Percentiles rank a stretch among this genome's conserved stretches.
Conservation (phyloP, 2,329 filamentous ascomycete species). For the Diaporthe aspalathi region DNA sequence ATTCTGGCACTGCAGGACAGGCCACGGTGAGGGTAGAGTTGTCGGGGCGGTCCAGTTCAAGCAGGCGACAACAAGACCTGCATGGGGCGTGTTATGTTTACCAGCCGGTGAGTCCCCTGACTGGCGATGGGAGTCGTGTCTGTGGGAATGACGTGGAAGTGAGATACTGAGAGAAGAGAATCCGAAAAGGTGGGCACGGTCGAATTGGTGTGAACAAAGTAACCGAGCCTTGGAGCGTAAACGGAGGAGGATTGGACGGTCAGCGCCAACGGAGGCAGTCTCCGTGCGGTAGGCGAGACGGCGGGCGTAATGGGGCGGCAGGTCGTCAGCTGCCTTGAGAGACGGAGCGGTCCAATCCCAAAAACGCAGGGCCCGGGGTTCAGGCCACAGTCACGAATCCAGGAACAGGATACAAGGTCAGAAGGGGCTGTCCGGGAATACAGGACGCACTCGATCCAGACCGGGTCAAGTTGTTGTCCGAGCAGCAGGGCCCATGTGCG, state of each 20-base stretch:
- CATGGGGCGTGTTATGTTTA: neutral
- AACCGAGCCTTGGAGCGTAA: neutral
- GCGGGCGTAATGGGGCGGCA: constrained; percentile 7
- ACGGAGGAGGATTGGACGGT: constrained; percentile 22
- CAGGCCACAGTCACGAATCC: constrained; percentile 4
- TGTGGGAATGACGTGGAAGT: constrained; percentile 26
- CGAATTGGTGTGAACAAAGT: constrained; percentile 25
- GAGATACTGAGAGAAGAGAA: constrained; percentile 21
- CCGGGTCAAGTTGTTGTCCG: constrained; percentile 18
- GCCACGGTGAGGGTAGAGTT: neutral
- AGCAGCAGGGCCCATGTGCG: constrained; percentile 20
- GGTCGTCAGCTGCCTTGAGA: no score
- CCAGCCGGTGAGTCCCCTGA: neutral
- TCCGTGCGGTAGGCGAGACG: neutral
- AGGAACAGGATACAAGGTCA: constrained; percentile 1
- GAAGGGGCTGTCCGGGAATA: neutral
- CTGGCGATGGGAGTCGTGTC: constrained; percentile 5
- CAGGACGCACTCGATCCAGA: constrained; percentile 14
- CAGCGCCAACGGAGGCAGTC: constrained; percentile 20
- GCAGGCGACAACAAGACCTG: neutral
- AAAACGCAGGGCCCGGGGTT: neutral
- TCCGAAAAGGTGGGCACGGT: constrained; percentile 29
- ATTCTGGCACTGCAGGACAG: neutral
- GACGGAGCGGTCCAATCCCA: constrained; percentile 6
- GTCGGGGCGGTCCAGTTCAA: neutral